Evolutionary conservation across 2,329 filamentous ascomycete genomes (phyloP).

Genomic region (Juglanconis sp.): DNA sequence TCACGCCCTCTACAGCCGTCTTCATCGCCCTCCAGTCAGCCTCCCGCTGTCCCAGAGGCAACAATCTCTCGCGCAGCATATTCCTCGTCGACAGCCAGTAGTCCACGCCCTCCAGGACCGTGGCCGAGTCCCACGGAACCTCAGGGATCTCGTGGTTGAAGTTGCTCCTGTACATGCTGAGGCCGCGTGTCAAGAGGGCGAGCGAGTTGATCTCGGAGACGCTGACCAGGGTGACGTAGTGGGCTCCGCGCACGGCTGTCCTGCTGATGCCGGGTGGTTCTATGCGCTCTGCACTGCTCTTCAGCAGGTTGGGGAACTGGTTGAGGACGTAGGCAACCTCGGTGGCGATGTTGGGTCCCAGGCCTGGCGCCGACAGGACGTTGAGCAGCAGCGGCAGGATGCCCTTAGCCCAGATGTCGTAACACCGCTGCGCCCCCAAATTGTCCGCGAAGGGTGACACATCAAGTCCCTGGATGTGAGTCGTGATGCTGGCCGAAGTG

Average conservation of each 20-base stretch:
- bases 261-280: slow-evolving; percentile 57
- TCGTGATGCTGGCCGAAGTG: slow-evolving; percentile 73
- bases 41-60: slow-evolving; percentile 72
- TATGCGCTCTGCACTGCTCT: slow-evolving; percentile 68
- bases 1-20: slow-evolving; percentile 49
- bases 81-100: slow-evolving; percentile 71
- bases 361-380: slow-evolving; percentile 63
- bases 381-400: slow-evolving; percentile 87
- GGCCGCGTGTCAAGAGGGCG: slow-evolving; percentile 69
- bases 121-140: slow-evolving; percentile 70
- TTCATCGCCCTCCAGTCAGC: slow-evolving; percentile 53
- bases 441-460: slow-evolving; percentile 78
- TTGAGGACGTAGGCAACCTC: slow-evolving; percentile 88
- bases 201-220: slow-evolving; percentile 78
- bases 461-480: slow-evolving; percentile 67
- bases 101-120: slow-evolving; percentile 77
- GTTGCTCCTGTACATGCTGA: slow-evolving; percentile 61
- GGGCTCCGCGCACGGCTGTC: slow-evolving; percentile 45
- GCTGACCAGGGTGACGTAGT: slow-evolving; percentile 69
- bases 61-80: slow-evolving; percentile 67
- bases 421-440: slow-evolving; percentile 67
- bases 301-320: slow-evolving; percentile 77
- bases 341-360: slow-evolving; percentile 76
- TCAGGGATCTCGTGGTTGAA: slow-evolving; percentile 71
- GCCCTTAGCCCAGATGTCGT: slow-evolving; percentile 85